Evolutionary conservation across 2,329 filamentous ascomycete genomes (phyloP).

Genomic region (Monilinia fructigena): DNA sequence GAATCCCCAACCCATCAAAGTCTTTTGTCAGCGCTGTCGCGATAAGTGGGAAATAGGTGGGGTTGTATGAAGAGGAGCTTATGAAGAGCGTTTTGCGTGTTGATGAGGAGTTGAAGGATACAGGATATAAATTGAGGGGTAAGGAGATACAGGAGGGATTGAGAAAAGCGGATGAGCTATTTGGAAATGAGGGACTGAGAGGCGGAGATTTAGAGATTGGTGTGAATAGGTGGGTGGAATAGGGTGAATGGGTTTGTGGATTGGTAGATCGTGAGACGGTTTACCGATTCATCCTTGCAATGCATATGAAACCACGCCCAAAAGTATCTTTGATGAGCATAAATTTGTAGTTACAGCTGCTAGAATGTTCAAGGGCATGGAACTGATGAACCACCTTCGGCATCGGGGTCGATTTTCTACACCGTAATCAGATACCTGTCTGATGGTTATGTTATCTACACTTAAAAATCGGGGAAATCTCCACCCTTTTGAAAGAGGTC

Average conservation of each 20-base stretch:
- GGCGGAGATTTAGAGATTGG: background rate
- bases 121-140: conserved; percentile 39
- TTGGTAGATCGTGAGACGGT: background rate
- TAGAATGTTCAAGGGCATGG: no score
- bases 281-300: no score
- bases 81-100: conserved; percentile 31
- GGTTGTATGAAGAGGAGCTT: background rate
- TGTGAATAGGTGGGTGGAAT: background rate
- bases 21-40: conserved; percentile 20
- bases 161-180: conserved; percentile 5
- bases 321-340: no score
- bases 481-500: no score
- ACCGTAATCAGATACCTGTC: no score
- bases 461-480: no score
- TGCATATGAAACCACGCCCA: no score
- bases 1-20: background rate
- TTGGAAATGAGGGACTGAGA: background rate
- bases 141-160: conserved; percentile 29
- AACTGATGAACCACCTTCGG: no score
- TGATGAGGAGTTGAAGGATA: conserved; percentile 41
- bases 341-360: no score
- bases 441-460: no score
- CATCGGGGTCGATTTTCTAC: no score
- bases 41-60: background rate
- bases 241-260: background rate